These are phyloP conservation scores for Cnidoscolus chayamansa DNA, from an alignment of 441 rosid species.

Conservation along the genomic window DNA sequence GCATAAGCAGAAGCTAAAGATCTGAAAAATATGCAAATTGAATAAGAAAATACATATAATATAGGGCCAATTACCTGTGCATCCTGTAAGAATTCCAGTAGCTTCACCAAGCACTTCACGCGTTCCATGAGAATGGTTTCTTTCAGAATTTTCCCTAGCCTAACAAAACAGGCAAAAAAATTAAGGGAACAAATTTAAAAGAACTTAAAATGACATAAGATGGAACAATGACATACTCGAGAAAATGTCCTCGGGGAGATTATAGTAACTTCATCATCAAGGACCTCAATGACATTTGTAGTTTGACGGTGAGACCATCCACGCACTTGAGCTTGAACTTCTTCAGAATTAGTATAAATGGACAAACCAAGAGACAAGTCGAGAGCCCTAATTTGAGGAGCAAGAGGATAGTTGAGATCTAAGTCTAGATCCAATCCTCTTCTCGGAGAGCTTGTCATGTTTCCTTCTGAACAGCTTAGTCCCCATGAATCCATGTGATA, in stretches of 20 bases:
- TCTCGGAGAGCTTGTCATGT: background rate
- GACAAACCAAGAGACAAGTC: conserved; percentile 16
- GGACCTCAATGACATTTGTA: conserved; percentile 10
- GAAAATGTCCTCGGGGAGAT: conserved; percentile 14
- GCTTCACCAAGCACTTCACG: conserved; percentile 4
- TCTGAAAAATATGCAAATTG: background rate
- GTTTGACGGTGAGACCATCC: conserved; percentile 11
- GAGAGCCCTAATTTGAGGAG: background rate
- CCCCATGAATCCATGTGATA: conserved; percentile 11
- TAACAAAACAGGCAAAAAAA: background rate
- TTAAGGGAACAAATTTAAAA: background rate
- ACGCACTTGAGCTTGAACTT: background rate
- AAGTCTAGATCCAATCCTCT: conserved; percentile 16
- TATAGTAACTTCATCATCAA: conserved; percentile 19
- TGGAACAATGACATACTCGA: conserved; percentile 1
- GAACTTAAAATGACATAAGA: background rate
- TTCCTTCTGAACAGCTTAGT: conserved; percentile 10
- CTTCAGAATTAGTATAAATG: background rate
- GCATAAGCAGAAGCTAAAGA: background rate
- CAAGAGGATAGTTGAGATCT: conserved; percentile 19
- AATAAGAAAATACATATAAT: background rate
- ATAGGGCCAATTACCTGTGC: conserved; percentile 5
- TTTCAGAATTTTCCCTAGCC: conserved; percentile 19
- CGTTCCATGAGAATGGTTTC: conserved; percentile 13
- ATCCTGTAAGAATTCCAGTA: background rate